These are phyloP conservation scores for Psilocybe tampanensis DNA, from an alignment of 768 basidiomycete species.

Conservation along the genomic window DNA sequence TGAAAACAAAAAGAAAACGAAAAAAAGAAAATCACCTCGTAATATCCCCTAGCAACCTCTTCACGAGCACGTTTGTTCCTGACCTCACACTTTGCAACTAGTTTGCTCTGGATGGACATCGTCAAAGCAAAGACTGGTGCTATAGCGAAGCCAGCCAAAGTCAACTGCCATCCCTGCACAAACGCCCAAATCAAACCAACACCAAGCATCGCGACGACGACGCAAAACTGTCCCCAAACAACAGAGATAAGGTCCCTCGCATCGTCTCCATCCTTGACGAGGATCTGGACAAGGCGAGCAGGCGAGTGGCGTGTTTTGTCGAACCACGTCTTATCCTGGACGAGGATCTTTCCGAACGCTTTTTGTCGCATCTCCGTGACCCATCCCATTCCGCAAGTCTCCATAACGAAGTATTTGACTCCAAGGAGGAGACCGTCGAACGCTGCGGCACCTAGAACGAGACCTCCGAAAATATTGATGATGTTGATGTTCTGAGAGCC, in stretches of 20 bases:
- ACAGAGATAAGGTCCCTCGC: constrained; percentile 75
- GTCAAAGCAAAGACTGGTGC: constrained; percentile 79
- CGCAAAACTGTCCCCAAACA: constrained; percentile 70
- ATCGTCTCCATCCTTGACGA: constrained; percentile 92
- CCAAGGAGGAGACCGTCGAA: constrained; percentile 77
- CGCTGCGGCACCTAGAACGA: constrained; percentile 75
- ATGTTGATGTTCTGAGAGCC: constrained; percentile 61
- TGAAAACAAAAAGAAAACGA: constrained; percentile 2
- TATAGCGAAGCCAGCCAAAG: constrained; percentile 85
- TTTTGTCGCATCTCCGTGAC: constrained; percentile 60
- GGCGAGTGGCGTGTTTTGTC: constrained; percentile 66
- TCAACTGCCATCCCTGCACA: constrained; percentile 87
- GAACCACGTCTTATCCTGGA: constrained; percentile 88
- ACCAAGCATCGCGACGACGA: constrained; percentile 79
- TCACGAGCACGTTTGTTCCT: constrained; percentile 87
- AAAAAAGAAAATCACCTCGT: constrained; percentile 60
- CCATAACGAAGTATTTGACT: constrained; percentile 81
- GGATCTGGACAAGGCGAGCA: constrained; percentile 63
- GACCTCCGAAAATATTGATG: constrained; percentile 72
- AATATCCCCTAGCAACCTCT: constrained; percentile 83
- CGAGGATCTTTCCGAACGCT: constrained; percentile 61
- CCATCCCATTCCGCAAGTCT: constrained; percentile 76
- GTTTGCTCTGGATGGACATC: constrained; percentile 74
- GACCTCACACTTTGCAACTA: constrained; percentile 72
- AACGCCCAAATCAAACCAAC: constrained; percentile 91